Percentiles rank a stretch among this genome's conserved stretches.
These are phyloP conservation scores for Hemileccinum impolitum DNA, from an alignment of 768 basidiomycete species.

Conservation along the genomic window DNA sequence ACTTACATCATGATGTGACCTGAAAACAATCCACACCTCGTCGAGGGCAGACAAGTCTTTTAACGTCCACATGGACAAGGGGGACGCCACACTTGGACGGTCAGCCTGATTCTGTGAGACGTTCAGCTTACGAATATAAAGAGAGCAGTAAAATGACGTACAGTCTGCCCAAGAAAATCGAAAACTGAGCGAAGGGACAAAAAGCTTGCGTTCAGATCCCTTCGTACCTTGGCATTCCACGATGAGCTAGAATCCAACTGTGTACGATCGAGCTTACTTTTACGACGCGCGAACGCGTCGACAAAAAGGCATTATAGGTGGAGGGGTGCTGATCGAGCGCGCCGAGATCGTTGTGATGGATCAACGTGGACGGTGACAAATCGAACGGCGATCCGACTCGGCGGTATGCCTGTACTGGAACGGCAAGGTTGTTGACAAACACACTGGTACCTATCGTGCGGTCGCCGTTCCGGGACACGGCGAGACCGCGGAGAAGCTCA, in stretches of 20 bases:
- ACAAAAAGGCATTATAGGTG: slow-evolving; percentile 39
- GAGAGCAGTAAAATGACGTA: slow-evolving; percentile 7
- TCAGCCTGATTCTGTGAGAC: slow-evolving; percentile 11
- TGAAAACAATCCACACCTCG: slow-evolving; percentile 55
- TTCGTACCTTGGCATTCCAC: slow-evolving; percentile 21
- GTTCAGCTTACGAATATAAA: slow-evolving; percentile 5
- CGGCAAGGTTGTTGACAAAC: slow-evolving; percentile 3
- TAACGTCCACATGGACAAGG: slow-evolving; percentile 49
- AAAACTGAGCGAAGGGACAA: slow-evolving; percentile 26
- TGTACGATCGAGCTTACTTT: slow-evolving; percentile 36
- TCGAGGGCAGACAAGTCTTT: slow-evolving; percentile 35
- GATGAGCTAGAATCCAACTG: background rate
- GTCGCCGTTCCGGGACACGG: slow-evolving; percentile 4
- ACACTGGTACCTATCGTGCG: background rate
- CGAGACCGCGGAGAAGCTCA: background rate
- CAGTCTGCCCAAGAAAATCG: slow-evolving; percentile 18
- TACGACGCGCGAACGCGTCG: slow-evolving; percentile 52
- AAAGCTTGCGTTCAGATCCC: slow-evolving; percentile 19
- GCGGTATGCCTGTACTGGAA: background rate
- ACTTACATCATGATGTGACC: slow-evolving; percentile 60
- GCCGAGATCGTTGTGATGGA: slow-evolving; percentile 4
- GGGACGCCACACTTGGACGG: slow-evolving; percentile 13
- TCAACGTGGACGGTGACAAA: slow-evolving; percentile 25
- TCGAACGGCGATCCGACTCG: slow-evolving; percentile 30
- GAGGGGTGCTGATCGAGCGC: slow-evolving; percentile 5